Base-by-base conservation (phyloP, 192 early-diverging fungal species). In the Ambispora gerdemannii region DNA sequence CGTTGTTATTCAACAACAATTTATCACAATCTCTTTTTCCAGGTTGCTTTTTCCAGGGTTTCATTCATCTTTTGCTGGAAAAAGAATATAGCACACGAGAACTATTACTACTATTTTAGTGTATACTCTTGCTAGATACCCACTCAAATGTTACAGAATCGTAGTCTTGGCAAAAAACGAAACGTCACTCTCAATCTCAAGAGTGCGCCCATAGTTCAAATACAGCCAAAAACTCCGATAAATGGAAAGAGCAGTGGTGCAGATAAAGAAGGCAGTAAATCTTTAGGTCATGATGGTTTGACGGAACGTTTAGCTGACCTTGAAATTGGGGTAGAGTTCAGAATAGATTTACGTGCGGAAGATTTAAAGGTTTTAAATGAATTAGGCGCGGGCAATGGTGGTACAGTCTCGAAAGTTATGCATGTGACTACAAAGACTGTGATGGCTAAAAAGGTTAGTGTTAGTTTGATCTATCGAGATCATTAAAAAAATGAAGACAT, bases 321-420 rank as follows among this genome's bases (percentile, higher is more conserved):
- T 30, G 88, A 90, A 43, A 83, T 90, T 15, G 90, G 90, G 11
- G 76, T 90, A 10, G 89, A 90, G 72, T 80, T 91, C 63, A 80
- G 87, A 35, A 74, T 91, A 67, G 90, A 91, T 76, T 74, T 94
- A 71, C 84, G 89, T 66, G 78, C 84, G 47, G 92, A 95, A 76
- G 96, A 98, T 74, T 81, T 98, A 60, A 79, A 81, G 33, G 80
- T 87, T 0, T 71, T 93, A 19, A 77, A 87, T 69, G 91, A 94
- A 73, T 81, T 98, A 64, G 96, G 96, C 56, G 86, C 90, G n/a
- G 96, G 96, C 3, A 91, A 91, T 71, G 94, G 94, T 24, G 96
- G 96, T 6, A 90, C 92, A 1, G 96, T 98, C 30, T 85, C 84
- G 60, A 86, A 91, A 73, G 94, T 94, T 25, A 74, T 86, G 70